phyloP scores from a whole-genome alignment of 1,284 basidiomycete genomes.

The Tilletia indica region DNA sequence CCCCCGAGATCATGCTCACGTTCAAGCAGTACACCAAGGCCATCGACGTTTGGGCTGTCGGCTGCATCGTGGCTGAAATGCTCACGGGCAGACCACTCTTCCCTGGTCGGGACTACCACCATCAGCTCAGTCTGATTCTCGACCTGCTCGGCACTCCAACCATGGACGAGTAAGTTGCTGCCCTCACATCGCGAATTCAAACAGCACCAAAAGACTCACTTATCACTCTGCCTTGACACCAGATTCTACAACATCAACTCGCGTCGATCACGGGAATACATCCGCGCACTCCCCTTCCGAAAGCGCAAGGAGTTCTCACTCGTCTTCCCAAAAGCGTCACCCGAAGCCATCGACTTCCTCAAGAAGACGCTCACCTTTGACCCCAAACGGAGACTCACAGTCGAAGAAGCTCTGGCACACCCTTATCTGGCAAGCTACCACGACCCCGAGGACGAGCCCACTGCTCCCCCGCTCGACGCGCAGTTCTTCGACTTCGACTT shows the following conservation, averaged over 20 bases:
- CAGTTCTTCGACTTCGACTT: slow-evolving; percentile 49
- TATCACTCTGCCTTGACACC: background rate
- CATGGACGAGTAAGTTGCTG: slow-evolving; percentile 83
- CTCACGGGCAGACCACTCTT: slow-evolving; percentile 87
- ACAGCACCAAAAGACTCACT: too few species aligned
- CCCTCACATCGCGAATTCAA: too few species aligned
- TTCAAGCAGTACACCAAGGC: slow-evolving; percentile 49
- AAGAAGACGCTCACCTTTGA: slow-evolving; percentile 76
- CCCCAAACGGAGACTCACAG: slow-evolving; percentile 47
- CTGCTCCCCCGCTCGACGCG: slow-evolving; percentile 37
- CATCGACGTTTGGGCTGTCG: slow-evolving; percentile 74
- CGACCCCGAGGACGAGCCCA: slow-evolving; percentile 49
- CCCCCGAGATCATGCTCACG: slow-evolving; percentile 46
- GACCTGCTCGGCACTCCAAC: slow-evolving; percentile 90
- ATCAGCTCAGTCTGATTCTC: slow-evolving; percentile 85
- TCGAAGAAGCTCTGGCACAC: slow-evolving; percentile 50
- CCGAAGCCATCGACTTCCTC: slow-evolving; percentile 80
- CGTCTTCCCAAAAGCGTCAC: slow-evolving; percentile 29
- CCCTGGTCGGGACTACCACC: slow-evolving; percentile 90
- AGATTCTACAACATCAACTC: slow-evolving; percentile 66
- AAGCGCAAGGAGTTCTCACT: slow-evolving; percentile 60
- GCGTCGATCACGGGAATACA: slow-evolving; percentile 80
- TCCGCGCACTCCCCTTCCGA: slow-evolving; percentile 72
- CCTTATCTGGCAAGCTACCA: slow-evolving; percentile 52
- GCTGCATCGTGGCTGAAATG: slow-evolving; percentile 97